These are phyloP conservation scores for Kodamaea kaohsiungensis DNA, from an alignment of 805 yeast genomes.

Conservation along the genomic window DNA sequence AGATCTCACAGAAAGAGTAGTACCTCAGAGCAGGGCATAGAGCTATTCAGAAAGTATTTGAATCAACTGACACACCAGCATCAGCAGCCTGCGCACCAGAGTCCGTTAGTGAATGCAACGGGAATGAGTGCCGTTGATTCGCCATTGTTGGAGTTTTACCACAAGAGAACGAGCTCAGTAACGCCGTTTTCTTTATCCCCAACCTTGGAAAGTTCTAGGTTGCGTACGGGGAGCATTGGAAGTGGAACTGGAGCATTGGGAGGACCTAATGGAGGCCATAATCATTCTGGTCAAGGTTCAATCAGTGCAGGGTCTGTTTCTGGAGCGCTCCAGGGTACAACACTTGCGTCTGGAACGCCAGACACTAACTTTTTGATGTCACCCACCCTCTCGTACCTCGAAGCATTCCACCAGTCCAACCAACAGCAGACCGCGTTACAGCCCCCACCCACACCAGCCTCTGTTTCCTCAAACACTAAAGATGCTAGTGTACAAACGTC, in stretches of 20 bases:
- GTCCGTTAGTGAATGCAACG: slow-evolving; percentile 25
- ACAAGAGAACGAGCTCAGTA: slow-evolving; percentile 41
- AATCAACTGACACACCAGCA: slow-evolving; percentile 11
- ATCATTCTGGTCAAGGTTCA: slow-evolving; percentile 9
- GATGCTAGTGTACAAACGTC: not conserved
- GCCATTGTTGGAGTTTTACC: slow-evolving; percentile 25
- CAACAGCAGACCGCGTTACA: not conserved
- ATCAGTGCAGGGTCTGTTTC: not conserved
- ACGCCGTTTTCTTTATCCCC: slow-evolving; percentile 49
- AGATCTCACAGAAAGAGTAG: slow-evolving; percentile 41
- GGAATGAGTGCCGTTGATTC: slow-evolving; percentile 20
- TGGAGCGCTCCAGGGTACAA: not conserved
- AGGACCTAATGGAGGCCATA: not conserved
- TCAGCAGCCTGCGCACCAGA: slow-evolving; percentile 17
- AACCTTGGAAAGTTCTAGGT: slow-evolving; percentile 29
- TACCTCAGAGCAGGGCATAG: slow-evolving; percentile 43
- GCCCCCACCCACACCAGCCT: slow-evolving; percentile 3
- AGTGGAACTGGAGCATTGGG: not conserved
- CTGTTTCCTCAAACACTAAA: not conserved
- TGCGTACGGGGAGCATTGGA: slow-evolving; percentile 9
- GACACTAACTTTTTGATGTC: slow-evolving; percentile 11
- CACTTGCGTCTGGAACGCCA: slow-evolving; percentile 8
- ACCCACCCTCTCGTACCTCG: slow-evolving; percentile 16
- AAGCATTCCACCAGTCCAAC: slow-evolving; percentile 10
- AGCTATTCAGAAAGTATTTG: slow-evolving; percentile 34